Percentiles rank a stretch among this genome's conserved stretches.
Evolutionary conservation across 179 eudicot species (phyloP).

Genomic region (Spinacia oleracea): DNA sequence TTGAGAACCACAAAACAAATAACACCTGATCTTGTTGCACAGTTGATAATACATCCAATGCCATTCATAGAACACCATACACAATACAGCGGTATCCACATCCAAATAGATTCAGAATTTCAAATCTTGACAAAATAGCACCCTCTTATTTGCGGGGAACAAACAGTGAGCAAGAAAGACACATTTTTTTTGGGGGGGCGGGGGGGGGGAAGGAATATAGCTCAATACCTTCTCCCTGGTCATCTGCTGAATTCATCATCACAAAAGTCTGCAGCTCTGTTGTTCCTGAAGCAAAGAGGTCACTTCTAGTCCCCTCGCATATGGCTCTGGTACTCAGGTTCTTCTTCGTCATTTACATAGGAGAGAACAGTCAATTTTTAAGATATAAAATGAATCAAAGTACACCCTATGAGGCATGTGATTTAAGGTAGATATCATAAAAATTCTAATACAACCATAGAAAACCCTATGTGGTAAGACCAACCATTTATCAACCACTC

Average conservation of each 20-base stretch:
- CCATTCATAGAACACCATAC: background rate
- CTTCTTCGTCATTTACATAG: slow-evolving; percentile 38
- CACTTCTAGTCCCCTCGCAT: slow-evolving; percentile 33
- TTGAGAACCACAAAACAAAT: slow-evolving; percentile 1
- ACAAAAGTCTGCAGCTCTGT: slow-evolving; percentile 31
- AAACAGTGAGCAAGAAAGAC: too few species aligned
- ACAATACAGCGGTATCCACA: background rate
- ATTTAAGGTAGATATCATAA: background rate
- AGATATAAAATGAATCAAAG: slow-evolving; percentile 11
- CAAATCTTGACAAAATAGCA: background rate
- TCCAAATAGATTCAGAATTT: background rate
- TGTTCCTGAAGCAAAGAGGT: slow-evolving; percentile 28
- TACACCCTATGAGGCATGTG: slow-evolving; percentile 7
- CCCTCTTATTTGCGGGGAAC: too few species aligned
- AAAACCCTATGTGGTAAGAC: background rate
- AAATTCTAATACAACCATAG: background rate
- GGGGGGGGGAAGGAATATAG: background rate
- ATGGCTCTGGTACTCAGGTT: slow-evolving; percentile 29
- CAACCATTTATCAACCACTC: background rate
- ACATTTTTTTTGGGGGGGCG: background rate
- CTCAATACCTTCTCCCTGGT: slow-evolving; percentile 31
- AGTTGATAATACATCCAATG: background rate
- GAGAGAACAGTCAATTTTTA: background rate
- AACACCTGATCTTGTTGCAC: background rate
- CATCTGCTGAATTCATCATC: slow-evolving; percentile 23